These are phyloP conservation scores for Neurospora cerealis DNA, from an alignment of 495 filamentous ascomycete species.

Conservation along the genomic window DNA sequence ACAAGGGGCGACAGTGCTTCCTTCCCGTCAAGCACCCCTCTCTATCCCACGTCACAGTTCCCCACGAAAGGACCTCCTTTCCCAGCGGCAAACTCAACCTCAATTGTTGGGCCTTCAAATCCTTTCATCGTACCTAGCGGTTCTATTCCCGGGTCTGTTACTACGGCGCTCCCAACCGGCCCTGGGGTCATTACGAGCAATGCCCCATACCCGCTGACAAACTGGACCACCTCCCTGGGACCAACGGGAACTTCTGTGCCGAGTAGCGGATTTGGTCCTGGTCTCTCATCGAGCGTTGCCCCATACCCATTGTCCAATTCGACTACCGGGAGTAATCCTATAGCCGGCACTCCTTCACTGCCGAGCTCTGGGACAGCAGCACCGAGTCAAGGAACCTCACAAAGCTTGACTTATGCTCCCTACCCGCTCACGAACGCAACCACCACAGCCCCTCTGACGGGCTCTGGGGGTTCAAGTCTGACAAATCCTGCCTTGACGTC, in stretches of 20 bases:
- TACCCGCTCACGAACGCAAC: slow-evolving; percentile 10
- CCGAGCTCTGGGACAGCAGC: not conserved
- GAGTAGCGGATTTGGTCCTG: not conserved
- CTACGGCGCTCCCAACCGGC: not conserved
- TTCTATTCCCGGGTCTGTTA: not conserved
- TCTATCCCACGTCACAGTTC: not conserved
- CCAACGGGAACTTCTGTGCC: slow-evolving; percentile 4
- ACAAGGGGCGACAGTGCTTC: not conserved
- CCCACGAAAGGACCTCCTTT: slow-evolving; percentile 2
- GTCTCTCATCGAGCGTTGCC: not conserved
- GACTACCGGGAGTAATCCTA: slow-evolving; percentile 2
- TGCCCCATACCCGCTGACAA: slow-evolving; percentile 1
- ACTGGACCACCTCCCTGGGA: not conserved
- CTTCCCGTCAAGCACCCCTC: not conserved
- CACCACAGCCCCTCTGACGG: not conserved
- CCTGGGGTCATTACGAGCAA: not conserved
- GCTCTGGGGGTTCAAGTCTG: slow-evolving; percentile 1
- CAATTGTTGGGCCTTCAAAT: not conserved
- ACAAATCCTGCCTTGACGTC: not conserved
- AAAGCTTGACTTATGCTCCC: not conserved
- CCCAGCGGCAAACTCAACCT: slow-evolving; percentile 5
- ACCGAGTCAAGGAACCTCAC: not conserved
- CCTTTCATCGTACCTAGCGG: not conserved
- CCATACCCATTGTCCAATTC: slow-evolving; percentile 16
- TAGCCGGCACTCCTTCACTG: not conserved